A percentile compares a stretch with the other conserved stretches of the same genome.
These are phyloP conservation scores for Pseudotulostoma volvatum DNA, from an alignment of 495 filamentous ascomycete genomes.

Conservation along the genomic window DNA sequence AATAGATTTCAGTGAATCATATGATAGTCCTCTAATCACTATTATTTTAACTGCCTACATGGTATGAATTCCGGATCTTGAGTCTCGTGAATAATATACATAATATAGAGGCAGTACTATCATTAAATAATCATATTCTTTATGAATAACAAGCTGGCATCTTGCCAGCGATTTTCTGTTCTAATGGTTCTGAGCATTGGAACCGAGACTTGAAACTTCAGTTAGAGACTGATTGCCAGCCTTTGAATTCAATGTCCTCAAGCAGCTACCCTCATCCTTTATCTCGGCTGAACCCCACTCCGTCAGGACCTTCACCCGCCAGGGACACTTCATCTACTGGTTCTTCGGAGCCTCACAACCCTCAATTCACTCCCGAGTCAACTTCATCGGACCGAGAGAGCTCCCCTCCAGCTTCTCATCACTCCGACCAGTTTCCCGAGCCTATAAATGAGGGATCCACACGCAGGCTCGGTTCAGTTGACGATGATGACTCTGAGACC, in stretches of 20 bases:
- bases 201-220: too few species aligned
- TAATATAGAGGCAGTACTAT: too few species aligned
- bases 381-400: constrained; percentile 16
- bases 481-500: constrained; percentile 17
- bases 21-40: too few species aligned
- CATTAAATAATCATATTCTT: too few species aligned
- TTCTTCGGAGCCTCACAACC: constrained; percentile 13
- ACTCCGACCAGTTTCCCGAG: constrained; percentile 15
- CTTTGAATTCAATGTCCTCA: not conserved
- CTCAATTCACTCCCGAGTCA: constrained; percentile 23
- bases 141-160: too few species aligned
- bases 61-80: too few species aligned
- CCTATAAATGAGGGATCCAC: constrained; percentile 2
- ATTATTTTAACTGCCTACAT: too few species aligned
- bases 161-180: too few species aligned
- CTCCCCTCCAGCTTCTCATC: constrained; percentile 4
- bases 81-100: too few species aligned
- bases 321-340: constrained; percentile 16
- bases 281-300: not conserved
- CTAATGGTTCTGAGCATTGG: too few species aligned
- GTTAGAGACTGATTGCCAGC: too few species aligned
- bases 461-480: not conserved
- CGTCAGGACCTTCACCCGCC: constrained; percentile 10
- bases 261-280: not conserved
- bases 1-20: too few species aligned